phyloP scores from a whole-genome alignment of 352 stramenopile species.

The Phytophthora lateralis region DNA sequence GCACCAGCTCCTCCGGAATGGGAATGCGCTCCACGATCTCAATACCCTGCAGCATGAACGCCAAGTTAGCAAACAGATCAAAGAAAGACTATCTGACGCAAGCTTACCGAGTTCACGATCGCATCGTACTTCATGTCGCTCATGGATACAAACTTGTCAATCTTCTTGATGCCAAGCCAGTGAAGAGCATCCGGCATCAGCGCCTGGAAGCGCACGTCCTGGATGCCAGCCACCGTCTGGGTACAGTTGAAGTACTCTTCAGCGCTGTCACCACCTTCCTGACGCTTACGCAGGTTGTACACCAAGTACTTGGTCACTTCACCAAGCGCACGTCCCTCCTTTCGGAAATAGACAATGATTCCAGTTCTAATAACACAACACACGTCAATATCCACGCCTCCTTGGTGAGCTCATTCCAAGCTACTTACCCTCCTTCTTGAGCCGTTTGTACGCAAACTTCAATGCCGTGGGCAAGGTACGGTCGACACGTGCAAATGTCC shows the following conservation, averaged over 20 bases:
- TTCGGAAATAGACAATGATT: constrained; percentile 99
- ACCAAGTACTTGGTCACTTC: constrained; percentile 99
- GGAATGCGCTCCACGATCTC: constrained; percentile 98
- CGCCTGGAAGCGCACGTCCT: constrained; percentile 98
- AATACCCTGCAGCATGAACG: constrained; percentile 84
- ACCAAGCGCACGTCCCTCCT: constrained; percentile 96
- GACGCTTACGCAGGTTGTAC: constrained; percentile 99
- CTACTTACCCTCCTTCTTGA: constrained; percentile 93
- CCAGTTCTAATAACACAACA: constrained; percentile 65
- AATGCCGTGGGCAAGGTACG: constrained; percentile 99
- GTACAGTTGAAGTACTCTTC: constrained; percentile 99
- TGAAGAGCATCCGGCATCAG: constrained; percentile 99
- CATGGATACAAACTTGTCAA: constrained; percentile 97
- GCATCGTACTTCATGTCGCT: constrained; percentile 99
- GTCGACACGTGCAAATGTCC: constrained; percentile 99
- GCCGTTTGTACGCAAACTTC: constrained; percentile 99
- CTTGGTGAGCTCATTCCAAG: neutral
- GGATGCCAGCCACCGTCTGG: constrained; percentile 96
- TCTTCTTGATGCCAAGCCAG: constrained; percentile 96
- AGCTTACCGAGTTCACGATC: constrained; percentile 94
- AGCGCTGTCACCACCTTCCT: constrained; percentile 96
- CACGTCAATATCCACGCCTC: constrained; percentile 4
- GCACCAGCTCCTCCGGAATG: constrained; percentile 98
- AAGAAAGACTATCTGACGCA: neutral
- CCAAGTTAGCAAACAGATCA: constrained; percentile 10